Conservation (phyloP, 441 rosid genomes). For the Theobroma grandiflorum region DNA sequence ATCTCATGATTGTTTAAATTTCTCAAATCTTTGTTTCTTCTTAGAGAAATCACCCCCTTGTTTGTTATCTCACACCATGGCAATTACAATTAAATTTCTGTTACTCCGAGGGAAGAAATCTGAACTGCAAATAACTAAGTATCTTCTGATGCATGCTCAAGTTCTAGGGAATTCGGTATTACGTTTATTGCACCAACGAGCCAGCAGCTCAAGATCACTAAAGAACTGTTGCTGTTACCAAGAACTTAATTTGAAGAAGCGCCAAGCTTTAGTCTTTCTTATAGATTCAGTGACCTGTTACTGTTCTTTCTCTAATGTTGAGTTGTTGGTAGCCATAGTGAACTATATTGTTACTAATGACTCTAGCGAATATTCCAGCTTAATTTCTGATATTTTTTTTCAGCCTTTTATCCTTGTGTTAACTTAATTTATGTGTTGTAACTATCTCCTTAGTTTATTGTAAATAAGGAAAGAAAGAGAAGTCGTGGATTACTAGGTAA, state of each 20-base stretch:
- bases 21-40: not conserved
- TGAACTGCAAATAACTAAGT: no score
- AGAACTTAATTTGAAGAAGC: not conserved
- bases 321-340: not conserved
- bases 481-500: not conserved
- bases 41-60: not conserved
- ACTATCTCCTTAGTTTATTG: not conserved
- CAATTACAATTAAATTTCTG: not conserved
- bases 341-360: not conserved
- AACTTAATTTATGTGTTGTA: no score
- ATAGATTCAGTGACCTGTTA: not conserved
- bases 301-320: not conserved
- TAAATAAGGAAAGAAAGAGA: constrained; percentile 4
- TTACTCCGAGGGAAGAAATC: not conserved
- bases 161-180: not conserved
- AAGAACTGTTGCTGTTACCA: not conserved
- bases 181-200: not conserved
- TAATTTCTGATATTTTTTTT: not conserved
- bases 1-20: not conserved
- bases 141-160: not conserved
- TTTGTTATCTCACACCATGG: not conserved
- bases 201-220: not conserved
- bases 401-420: no score
- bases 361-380: not conserved
- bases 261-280: not conserved